Conservation (phyloP, 148 eudicot species). For the Silene uniflora region DNA sequence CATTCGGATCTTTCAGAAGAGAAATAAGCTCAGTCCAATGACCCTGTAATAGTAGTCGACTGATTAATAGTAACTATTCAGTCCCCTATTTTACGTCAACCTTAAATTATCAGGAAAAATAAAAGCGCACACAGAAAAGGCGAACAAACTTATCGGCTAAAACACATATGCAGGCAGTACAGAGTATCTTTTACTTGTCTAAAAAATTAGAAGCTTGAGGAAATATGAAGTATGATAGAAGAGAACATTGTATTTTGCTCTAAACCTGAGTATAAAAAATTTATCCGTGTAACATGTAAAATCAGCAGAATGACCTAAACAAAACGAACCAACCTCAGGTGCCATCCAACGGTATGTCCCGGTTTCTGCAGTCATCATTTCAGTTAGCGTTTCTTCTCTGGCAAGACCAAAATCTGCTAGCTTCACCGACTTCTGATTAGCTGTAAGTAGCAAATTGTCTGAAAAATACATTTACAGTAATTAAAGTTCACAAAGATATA, state of each 20-base stretch:
- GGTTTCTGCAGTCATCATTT: constrained; percentile 99
- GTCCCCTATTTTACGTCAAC: no score
- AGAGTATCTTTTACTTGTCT: no score
- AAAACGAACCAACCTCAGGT: constrained; percentile 67
- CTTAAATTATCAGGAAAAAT: no score
- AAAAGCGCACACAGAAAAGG: no score
- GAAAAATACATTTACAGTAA: constrained; percentile 28
- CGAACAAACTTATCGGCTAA: no score
- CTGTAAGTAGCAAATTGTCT: constrained; percentile 96
- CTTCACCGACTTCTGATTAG: constrained; percentile 78
- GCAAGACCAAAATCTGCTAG: constrained; percentile 99
- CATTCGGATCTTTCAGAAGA: no score
- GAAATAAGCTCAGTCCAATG: no score
- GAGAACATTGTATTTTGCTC: not conserved
- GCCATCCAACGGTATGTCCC: constrained; percentile 99
- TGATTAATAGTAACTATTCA: no score
- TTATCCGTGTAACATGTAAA: no score
- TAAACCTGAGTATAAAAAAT: not conserved
- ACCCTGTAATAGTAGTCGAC: no score
- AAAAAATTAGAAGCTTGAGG: no score
- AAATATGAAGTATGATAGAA: not conserved
- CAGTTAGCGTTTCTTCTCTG: constrained; percentile 92
- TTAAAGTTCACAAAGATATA: constrained; percentile 8
- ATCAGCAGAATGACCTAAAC: not conserved
- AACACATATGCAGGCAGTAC: no score